Evolutionary conservation across 1,284 basidiomycete genomes (phyloP).

Genomic region (Pseudomicrostroma phylloplanum): DNA sequence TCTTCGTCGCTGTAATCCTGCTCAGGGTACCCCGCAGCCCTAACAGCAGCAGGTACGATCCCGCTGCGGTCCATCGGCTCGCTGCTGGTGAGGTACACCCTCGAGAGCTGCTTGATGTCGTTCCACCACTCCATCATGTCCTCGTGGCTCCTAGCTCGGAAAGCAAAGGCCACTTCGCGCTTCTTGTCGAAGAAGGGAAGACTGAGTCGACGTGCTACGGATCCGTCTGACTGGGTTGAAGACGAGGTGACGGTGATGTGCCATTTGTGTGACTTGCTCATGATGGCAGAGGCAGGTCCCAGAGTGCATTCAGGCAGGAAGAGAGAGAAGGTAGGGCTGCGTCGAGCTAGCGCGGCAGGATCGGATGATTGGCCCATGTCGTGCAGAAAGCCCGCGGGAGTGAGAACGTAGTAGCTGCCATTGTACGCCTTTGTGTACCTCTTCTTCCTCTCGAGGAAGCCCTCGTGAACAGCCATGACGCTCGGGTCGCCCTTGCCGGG

Average conservation of each 20-base stretch:
- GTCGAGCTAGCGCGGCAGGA: constrained; percentile 57
- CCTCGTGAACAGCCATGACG: constrained; percentile 80
- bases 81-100: constrained; percentile 86
- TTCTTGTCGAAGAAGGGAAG: constrained; percentile 38
- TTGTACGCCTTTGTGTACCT: constrained; percentile 85
- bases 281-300: constrained; percentile 74
- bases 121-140: constrained; percentile 99
- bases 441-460: constrained; percentile 92
- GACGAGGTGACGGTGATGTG: constrained; percentile 68
- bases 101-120: constrained; percentile 90
- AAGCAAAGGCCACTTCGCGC: constrained; percentile 68
- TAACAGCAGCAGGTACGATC: constrained; percentile 87
- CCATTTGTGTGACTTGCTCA: constrained; percentile 82
- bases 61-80: constrained; percentile 90
- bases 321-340: constrained; percentile 69
- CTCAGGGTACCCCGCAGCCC: constrained; percentile 70
- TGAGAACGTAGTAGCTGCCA: constrained; percentile 75
- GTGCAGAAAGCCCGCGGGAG: constrained; percentile 90
- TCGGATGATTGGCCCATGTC: constrained; percentile 74
- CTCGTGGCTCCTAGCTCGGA: constrained; percentile 80
- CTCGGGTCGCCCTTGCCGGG: constrained; percentile 88
- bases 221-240: too few relatives aligned
- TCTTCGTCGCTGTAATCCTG: constrained; percentile 59
- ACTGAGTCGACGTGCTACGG: constrained; percentile 57
- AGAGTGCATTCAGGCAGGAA: constrained; percentile 95